These are phyloP conservation scores for Metschnikowia hibisci DNA, from an alignment of 805 yeast species.

Conservation along the genomic window DNA sequence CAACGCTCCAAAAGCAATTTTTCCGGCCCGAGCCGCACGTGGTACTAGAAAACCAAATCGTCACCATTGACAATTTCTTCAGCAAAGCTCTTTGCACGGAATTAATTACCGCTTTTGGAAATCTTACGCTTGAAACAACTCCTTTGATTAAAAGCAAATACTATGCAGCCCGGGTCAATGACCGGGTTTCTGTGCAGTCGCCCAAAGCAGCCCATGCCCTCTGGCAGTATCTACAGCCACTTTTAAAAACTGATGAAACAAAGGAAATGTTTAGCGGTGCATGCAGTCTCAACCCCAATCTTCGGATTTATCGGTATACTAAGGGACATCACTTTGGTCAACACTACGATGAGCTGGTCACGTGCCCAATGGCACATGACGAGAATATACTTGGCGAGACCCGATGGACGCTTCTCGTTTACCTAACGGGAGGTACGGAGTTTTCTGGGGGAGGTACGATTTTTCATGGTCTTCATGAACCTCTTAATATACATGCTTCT, in stretches of 20 bases:
- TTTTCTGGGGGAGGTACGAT: slow-evolving; percentile 59
- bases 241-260: slow-evolving; percentile 28
- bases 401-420: slow-evolving; percentile 57
- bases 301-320: slow-evolving; percentile 51
- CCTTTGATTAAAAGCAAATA: slow-evolving; percentile 46
- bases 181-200: slow-evolving; percentile 44
- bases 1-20: slow-evolving; percentile 7
- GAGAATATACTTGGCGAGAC: slow-evolving; percentile 37
- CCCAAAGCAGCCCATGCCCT: slow-evolving; percentile 31
- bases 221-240: slow-evolving; percentile 40
- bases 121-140: slow-evolving; percentile 39
- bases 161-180: slow-evolving; percentile 58
- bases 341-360: slow-evolving; percentile 59
- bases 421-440: slow-evolving; percentile 54
- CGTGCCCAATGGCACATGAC: slow-evolving; percentile 24
- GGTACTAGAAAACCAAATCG: slow-evolving; percentile 35
- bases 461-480: slow-evolving; percentile 37
- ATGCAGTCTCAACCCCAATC: slow-evolving; percentile 50
- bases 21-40: slow-evolving; percentile 22
- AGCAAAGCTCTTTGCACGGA: slow-evolving; percentile 35
- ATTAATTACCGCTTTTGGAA: slow-evolving; percentile 29
- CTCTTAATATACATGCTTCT: slow-evolving; percentile 42
- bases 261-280: slow-evolving; percentile 34
- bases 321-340: slow-evolving; percentile 57
- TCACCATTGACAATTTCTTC: slow-evolving; percentile 39